Evolutionary conservation across 1,284 basidiomycete genomes (phyloP).

Genomic region (Coriolopsis trogii): DNA sequence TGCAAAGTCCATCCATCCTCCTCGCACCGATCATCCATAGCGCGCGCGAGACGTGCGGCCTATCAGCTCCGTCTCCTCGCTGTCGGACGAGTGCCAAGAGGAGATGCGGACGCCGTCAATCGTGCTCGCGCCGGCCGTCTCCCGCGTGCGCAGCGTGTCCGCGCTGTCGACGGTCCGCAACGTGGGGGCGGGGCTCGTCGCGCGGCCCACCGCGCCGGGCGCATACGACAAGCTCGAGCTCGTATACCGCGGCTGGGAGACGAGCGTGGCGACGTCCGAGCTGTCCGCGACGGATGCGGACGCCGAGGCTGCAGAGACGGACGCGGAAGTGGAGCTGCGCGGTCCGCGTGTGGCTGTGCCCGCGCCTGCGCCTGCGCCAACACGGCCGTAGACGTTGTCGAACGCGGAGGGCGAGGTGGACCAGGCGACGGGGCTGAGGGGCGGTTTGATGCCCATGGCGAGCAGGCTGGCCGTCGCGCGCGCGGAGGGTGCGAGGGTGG

Average conservation of each 20-base stretch:
- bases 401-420: constrained; percentile 3
- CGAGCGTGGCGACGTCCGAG: not conserved
- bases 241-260: not conserved
- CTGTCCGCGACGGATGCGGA: not conserved
- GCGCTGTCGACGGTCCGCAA: not conserved
- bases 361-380: not conserved
- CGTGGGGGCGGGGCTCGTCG: not conserved
- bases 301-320: not conserved
- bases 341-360: not conserved
- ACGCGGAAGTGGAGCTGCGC: not conserved
- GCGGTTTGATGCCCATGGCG: not conserved
- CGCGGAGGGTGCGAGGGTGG: not conserved
- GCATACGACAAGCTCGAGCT: not conserved
- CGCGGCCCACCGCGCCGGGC: not conserved
- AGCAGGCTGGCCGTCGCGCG: not conserved
- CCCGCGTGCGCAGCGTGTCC: not conserved
- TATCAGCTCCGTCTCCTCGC: constrained; percentile 3
- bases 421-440: not conserved
- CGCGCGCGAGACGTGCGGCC: not conserved
- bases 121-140: not conserved
- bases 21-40: not conserved
- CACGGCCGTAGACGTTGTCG: not conserved
- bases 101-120: constrained; percentile 2
- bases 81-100: constrained; percentile 3
- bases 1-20: not conserved